Evolutionary conservation across 2,329 filamentous ascomycete species (phyloP).

Genomic region (Ophiostoma novo-ulmi): DNA sequence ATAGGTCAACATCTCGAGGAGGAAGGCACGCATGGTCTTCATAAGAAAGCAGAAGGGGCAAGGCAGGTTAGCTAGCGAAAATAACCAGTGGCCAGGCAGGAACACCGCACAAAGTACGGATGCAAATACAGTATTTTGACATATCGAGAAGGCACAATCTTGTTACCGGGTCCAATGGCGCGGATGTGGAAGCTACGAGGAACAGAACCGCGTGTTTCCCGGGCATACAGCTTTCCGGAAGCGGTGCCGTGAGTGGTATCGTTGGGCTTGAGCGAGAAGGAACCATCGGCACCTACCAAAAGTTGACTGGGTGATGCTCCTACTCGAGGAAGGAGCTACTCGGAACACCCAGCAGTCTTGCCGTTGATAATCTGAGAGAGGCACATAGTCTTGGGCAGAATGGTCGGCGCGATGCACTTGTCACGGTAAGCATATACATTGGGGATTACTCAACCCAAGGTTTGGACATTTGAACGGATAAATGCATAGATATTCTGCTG

Average conservation of each 20-base stretch:
- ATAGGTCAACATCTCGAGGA: background rate
- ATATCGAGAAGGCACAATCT: constrained; percentile 17
- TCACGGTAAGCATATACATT: background rate
- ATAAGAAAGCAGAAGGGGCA: background rate
- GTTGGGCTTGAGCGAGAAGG: background rate
- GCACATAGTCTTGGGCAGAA: background rate
- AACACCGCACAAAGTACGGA: background rate
- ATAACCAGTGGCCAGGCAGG: background rate
- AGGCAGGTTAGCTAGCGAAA: background rate
- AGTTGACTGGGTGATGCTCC: background rate
- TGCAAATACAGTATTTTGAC: background rate
- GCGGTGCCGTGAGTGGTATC: background rate
- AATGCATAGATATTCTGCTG: constrained; percentile 1
- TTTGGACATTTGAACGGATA: background rate
- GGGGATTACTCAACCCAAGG: background rate
- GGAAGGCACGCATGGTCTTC: constrained; percentile 11
- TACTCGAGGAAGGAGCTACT: background rate
- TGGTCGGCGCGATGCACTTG: background rate
- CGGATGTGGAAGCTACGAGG: background rate
- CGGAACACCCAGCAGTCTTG: background rate
- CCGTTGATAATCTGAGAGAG: background rate
- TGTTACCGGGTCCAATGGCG: background rate
- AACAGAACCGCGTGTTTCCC: background rate
- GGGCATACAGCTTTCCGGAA: background rate
- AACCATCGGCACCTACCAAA: background rate